Evolutionary conservation across 352 stramenopile species (phyloP).

Genomic region (Phytophthora sojae): DNA sequence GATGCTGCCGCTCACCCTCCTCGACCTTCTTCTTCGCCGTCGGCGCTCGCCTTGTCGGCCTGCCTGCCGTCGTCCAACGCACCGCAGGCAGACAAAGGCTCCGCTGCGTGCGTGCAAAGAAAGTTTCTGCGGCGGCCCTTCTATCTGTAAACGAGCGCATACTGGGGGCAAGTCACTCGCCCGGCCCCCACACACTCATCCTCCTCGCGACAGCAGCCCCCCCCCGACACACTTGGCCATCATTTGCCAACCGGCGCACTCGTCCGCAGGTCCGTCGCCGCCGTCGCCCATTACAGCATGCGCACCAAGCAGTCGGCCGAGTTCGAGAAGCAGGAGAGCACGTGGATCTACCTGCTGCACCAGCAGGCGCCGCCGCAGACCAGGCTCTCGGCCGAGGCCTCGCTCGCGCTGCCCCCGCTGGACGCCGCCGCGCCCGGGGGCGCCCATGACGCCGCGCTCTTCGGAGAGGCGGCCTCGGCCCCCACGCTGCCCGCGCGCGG

Average conservation of each 20-base stretch:
- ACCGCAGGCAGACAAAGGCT: conserved; percentile 9
- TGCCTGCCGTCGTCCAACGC: not conserved
- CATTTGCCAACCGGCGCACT: conserved; percentile 36
- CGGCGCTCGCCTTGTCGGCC: not conserved
- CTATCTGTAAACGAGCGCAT: conserved; percentile 35
- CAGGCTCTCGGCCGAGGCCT: conserved; percentile 25
- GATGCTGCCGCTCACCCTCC: not conserved
- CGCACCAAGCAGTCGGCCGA: conserved; percentile 60
- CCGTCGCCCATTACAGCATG: conserved; percentile 19
- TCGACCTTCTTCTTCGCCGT: not conserved
- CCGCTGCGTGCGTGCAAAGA: conserved; percentile 21
- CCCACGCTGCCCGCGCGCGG: conserved; percentile 7
- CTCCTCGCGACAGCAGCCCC: conserved; percentile 6
- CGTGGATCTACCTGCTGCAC: conserved; percentile 68
- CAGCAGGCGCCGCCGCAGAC: conserved; percentile 52
- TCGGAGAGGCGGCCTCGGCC: conserved; percentile 15
- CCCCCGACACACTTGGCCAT: conserved; percentile 9
- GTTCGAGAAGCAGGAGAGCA: conserved; percentile 57
- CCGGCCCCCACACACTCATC: conserved; percentile 27
- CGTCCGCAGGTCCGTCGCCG: conserved; percentile 7
- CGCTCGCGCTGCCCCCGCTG: conserved; percentile 27
- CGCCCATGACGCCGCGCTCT: conserved; percentile 20
- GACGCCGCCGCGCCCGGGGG: not conserved
- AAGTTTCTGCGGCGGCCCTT: conserved; percentile 20
- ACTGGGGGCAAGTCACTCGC: conserved; percentile 23